Evolutionary conservation across 2,329 filamentous ascomycete species (phyloP), one percentile per base, ranked within the genome.

Genomic region (Xylaria sp.): DNA sequence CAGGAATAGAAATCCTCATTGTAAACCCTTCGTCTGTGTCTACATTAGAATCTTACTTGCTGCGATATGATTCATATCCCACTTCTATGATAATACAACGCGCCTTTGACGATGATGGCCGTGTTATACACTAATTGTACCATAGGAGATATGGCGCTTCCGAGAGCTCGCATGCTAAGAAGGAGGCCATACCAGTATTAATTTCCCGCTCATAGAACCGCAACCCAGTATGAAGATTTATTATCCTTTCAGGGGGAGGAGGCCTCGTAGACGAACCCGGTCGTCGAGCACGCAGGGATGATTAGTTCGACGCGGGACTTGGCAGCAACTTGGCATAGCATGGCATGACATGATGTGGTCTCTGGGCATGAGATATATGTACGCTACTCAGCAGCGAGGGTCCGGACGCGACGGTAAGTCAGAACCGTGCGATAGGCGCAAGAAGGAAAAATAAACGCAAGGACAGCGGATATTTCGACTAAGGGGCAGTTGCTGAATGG

Each of bases 281-380:
- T 41, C 25, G 57, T 50, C 12, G n/a, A 59, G 48, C 10, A 39
- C 55, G 41, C 50, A 61, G 63, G 61, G 61, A 56, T 65, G 61
- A 37, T 18, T 56, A 57, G 28, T 34, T 50, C 46, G 51, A 51
- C 20, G 15, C 44, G 20, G 31, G 23, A 8, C 66, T 60, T 50
- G 66, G 57, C 65, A 5, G 41, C 25, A 48, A 18, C 50, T 25
- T 18, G 12, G n/a, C n/a, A n/a, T n/a, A 3, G 50, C 13, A 41
- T 31, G 12, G 50, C 9, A 50, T 46, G 41, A 4, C 28, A 25
- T 41, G 23, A 41, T 13, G n/a, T 18, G 20, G 3, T 52, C 48
- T 59, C 6, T 44, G 25, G 39, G 15, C 50, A 6, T 5, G 46
- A 48, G 20, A 23, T 15, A 48, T 48, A 23, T 2, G 6, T 9